Evolutionary conservation across 352 stramenopile species (phyloP).

Genomic region (Globisporangium polare): DNA sequence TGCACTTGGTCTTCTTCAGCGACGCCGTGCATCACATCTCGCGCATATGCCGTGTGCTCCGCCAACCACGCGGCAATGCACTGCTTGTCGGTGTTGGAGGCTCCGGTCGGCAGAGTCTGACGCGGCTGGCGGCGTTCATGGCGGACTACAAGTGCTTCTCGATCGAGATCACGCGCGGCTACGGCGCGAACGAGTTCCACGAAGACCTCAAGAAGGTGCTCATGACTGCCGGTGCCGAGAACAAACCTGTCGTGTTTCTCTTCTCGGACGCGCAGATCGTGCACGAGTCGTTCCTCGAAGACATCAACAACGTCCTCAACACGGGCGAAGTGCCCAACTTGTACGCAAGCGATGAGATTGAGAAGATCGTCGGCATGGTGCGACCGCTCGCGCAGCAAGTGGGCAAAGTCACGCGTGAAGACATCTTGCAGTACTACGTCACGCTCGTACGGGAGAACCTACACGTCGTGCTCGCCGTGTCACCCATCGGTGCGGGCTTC

Average conservation of each 20-base stretch:
- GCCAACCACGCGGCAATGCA: slow-evolving; percentile 90
- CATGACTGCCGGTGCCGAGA: slow-evolving; percentile 84
- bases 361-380: slow-evolving; percentile 88
- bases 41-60: slow-evolving; percentile 89
- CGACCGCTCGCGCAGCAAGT: slow-evolving; percentile 68
- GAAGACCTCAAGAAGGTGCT: slow-evolving; percentile 92
- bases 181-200: slow-evolving; percentile 89
- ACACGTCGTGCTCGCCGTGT: slow-evolving; percentile 93
- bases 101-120: slow-evolving; percentile 89
- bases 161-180: slow-evolving; percentile 92
- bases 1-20: slow-evolving; percentile 95
- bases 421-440: slow-evolving; percentile 86
- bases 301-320: slow-evolving; percentile 95
- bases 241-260: slow-evolving; percentile 89
- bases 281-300: slow-evolving; percentile 91
- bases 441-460: slow-evolving; percentile 92
- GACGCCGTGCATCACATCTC: slow-evolving; percentile 94
- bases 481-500: slow-evolving; percentile 90
- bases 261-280: slow-evolving; percentile 94
- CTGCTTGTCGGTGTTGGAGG: slow-evolving; percentile 91
- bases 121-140: slow-evolving; percentile 89
- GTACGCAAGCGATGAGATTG: slow-evolving; percentile 88
- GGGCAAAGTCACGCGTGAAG: slow-evolving; percentile 81
- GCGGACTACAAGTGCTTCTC: slow-evolving; percentile 88
- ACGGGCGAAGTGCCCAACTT: slow-evolving; percentile 92